Evolutionary conservation across 192 early-diverging fungal species (phyloP), one percentile per base, ranked within the genome.

Genomic region (Backusella macrospora): DNA sequence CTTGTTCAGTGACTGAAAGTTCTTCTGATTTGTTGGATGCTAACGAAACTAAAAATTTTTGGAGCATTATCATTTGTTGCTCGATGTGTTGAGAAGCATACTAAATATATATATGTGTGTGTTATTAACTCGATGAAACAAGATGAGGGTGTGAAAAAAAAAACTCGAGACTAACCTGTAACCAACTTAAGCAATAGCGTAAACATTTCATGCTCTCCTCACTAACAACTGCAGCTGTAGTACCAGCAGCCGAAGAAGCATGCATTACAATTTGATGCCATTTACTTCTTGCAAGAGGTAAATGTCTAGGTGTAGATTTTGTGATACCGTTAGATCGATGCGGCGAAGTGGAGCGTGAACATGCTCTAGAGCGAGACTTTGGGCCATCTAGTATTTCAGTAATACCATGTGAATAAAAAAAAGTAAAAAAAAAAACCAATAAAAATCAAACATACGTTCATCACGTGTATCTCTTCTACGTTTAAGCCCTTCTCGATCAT

Each of bases 201-300:
- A 98, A 79, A 71, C 90, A 92, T 73, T 90, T 86, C 86, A 97
- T 89, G 74, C 92, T 91, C 78, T 98, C 95, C 71, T 96, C 95
- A 71, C 92, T 93, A 39, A 95, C 89, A 10, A 93, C 90, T 72
- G 94, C 86, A 5, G 90, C 92, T 6, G 92, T 90, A 2, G 90
- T 78, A 62, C 89, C 89, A 3, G 89, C 88, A 34, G 85, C 86
- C 0, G 86, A 72, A 9, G 87, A 87, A 5, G 88, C 87, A 16
- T 85, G 86, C 46, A 88, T 86, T 6, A 92, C 86, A 23, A 90
- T 78, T 64, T 86, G 87, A 29, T 82, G 79, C 92, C 91, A 92
- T 65, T 88, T 62, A 74, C 73, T 82, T 47, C 64, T 78, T 62
- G 45, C 67, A 73, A 59, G 55, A 44, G 40, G 71, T 70, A 67